Evolutionary conservation across 352 stramenopile species (phyloP), one percentile per base, ranked within the genome.

Genomic region (Phytophthora pistaciae): DNA sequence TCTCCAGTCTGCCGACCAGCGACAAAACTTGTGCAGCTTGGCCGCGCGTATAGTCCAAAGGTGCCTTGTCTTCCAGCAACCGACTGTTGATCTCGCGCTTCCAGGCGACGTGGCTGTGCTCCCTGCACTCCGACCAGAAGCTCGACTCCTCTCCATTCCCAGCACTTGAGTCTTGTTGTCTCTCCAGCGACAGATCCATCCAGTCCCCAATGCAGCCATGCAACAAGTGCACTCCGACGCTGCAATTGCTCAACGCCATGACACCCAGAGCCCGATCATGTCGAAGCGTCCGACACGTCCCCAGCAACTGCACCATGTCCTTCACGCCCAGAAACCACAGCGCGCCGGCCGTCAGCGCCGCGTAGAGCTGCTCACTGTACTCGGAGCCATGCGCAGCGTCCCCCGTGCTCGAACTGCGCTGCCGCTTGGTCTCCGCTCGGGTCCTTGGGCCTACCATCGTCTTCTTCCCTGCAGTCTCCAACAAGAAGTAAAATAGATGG

Each of bases 11-110:
- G 29, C 72, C 75, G 23, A 76, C 61, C 27, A 83, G 56, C 20
- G 72, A 83, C 25, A 83, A 40, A 53, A 78, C 31, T 31, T 80
- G 75, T 7, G 60, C 72, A 25, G 58, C 75, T 75, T 80, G 75
- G 16, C 68, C 65, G 2, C 55, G 36, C 6, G 63, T 54, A 64
- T 63, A 76, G 31, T 70, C 42, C 44, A 71, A 50, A 27, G 31
- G 42, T 18, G 31, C 31, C 23, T 61, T 74, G n/a, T 78, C 70
- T 14, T 65, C 68, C 61, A 80, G 46, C n/a, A 83, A 73, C 9
- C 46, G 31, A 18, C 55, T 33, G 40, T 83, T 83, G 2, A 83
- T 40, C 31, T 66, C 60, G 18, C 62, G 58, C 40, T 65, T 75
- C 42, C 53, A 60, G 7, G 60, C 33, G 52, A 65, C 33, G 27